Percentiles rank a stretch among this genome's conserved stretches.
phyloP scores from a whole-genome alignment of 176 grass and related monocot genomes.

The Phragmites australis region DNA sequence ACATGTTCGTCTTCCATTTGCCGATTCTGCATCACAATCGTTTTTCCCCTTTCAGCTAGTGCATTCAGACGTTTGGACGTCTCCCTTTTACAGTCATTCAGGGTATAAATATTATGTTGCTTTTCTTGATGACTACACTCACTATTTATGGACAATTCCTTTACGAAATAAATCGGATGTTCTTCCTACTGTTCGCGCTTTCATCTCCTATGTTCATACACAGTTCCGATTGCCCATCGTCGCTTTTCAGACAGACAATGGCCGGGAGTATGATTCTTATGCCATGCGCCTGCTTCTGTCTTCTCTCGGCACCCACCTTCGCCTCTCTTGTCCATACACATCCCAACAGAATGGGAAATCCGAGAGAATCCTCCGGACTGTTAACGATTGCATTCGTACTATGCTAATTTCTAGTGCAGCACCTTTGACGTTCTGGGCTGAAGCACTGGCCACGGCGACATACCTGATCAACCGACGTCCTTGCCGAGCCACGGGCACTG shows the following conservation, averaged over 20 bases:
- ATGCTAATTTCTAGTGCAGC: not conserved
- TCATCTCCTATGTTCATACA: not conserved
- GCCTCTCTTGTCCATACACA: no score
- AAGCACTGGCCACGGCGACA: not conserved
- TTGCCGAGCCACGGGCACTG: not conserved
- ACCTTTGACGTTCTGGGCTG: not conserved
- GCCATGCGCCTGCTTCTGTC: not conserved
- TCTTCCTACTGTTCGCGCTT: not conserved
- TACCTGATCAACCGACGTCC: not conserved
- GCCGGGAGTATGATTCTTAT: not conserved
- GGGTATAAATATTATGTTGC: not conserved
- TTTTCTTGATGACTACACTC: not conserved
- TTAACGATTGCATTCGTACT: not conserved
- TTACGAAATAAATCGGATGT: not conserved
- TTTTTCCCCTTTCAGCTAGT: not conserved
- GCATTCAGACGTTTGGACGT: not conserved
- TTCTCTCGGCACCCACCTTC: no score
- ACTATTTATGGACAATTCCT: not conserved
- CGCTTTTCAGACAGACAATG: not conserved
- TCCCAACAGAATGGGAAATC: no score
- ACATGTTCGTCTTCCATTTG: not conserved
- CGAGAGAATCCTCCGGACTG: not conserved
- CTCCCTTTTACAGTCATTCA: not conserved
- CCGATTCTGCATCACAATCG: rapidly evolving
- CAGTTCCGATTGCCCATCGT: not conserved